Evolutionary conservation across 2,329 filamentous ascomycete genomes (phyloP).

Genomic region (Ophiosphaerella korrae): DNA sequence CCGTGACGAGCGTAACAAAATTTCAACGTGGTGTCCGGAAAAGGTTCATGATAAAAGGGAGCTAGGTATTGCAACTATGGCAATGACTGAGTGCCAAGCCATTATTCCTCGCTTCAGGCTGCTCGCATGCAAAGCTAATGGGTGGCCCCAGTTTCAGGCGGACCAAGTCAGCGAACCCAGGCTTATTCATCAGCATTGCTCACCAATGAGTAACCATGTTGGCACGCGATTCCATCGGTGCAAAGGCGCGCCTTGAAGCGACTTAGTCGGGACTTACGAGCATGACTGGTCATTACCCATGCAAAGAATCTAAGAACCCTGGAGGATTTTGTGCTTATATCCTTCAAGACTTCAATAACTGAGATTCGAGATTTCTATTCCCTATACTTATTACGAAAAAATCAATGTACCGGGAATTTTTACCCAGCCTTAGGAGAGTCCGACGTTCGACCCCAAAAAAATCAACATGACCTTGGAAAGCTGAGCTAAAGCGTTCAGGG

Average conservation of each 20-base stretch:
- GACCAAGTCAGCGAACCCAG: conserved; percentile 23
- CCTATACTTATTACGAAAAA: too few species aligned
- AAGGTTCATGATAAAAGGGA: conserved; percentile 26
- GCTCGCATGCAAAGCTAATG: conserved; percentile 10
- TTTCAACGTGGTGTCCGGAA: conserved; percentile 11
- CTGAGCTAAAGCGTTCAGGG: too few species aligned
- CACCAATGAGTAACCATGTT: conserved; percentile 4
- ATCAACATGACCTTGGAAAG: too few species aligned
- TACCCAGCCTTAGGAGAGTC: too few species aligned
- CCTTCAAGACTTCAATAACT: conserved; percentile 15
- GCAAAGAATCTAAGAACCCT: neutral
- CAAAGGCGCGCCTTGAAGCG: neutral
- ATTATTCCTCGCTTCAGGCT: conserved; percentile 18
- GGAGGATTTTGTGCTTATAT: conserved; percentile 5
- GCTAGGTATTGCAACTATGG: too few species aligned
- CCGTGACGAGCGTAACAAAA: too few species aligned
- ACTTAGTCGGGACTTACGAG: conserved; percentile 18
- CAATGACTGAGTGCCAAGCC: neutral
- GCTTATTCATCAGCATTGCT: conserved; percentile 27
- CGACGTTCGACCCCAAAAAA: too few species aligned
- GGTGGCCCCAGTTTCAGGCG: conserved; percentile 8
- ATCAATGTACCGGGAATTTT: too few species aligned
- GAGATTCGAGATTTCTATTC: too few species aligned
- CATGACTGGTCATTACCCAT: neutral
- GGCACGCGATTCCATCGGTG: neutral